Conservation (phyloP, 257 asterid species). For the Salvia miltiorrhiza region DNA sequence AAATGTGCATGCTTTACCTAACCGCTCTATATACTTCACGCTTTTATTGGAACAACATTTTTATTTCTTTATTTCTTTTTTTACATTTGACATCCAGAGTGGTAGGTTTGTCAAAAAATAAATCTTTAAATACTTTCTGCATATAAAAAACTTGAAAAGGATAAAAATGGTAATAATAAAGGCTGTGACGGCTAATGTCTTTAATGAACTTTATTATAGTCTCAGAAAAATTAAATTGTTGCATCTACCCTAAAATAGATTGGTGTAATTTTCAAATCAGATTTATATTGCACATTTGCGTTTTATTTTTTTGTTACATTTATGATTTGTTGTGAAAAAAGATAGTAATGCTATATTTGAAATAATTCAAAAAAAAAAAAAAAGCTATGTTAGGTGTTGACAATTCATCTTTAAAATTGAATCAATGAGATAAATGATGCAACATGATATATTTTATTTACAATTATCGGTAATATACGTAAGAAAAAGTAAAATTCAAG, state of each 20-base stretch:
- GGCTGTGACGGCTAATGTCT: conserved; percentile 5
- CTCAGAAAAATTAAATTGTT: conserved; percentile 9
- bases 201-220: not conserved
- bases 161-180: not conserved
- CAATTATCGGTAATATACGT: too few species aligned
- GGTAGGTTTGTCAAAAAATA: not conserved
- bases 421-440: too few species aligned
- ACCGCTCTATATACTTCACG: conserved; percentile 30
- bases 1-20: conserved; percentile 59
- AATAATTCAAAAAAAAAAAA: too few species aligned
- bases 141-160: too few species aligned
- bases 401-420: too few species aligned
- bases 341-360: too few species aligned
- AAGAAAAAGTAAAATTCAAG: too few species aligned
- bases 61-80: not conserved
- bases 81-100: not conserved
- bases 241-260: not conserved
- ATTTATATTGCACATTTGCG: not conserved
- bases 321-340: too few species aligned
- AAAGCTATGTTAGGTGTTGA: too few species aligned
- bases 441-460: too few species aligned
- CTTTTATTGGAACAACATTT: conserved; percentile 22
- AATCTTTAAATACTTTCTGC: not conserved
- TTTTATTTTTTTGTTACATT: too few species aligned
- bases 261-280: not conserved